Percentiles rank a stretch among this genome's conserved stretches.
These are phyloP conservation scores for Ophiostoma sp. DNA, from an alignment of 2,329 filamentous ascomycete species.

Conservation along the genomic window DNA sequence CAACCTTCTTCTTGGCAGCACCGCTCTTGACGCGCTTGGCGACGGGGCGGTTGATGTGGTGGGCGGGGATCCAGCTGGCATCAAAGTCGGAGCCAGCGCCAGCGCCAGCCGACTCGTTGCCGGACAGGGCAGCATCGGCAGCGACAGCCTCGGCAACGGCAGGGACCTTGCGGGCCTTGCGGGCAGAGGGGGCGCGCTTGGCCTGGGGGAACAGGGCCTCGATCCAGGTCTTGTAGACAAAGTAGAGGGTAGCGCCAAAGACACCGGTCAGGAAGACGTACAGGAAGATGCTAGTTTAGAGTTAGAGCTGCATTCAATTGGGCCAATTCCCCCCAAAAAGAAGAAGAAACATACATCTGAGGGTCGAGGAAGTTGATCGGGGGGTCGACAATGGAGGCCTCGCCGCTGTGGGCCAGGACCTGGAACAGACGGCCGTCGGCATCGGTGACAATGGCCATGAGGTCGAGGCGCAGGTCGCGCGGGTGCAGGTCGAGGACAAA, in stretches of 20 bases:
- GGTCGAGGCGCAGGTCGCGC: constrained; percentile 74
- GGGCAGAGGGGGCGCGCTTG: constrained; percentile 58
- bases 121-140: constrained; percentile 48
- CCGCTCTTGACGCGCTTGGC: constrained; percentile 61
- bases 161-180: constrained; percentile 60
- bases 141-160: constrained; percentile 37
- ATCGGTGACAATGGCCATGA: constrained; percentile 66
- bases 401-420: constrained; percentile 72
- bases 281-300: constrained; percentile 75
- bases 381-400: constrained; percentile 65
- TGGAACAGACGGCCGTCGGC: constrained; percentile 66
- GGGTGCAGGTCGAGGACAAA: constrained; percentile 91
- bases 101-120: constrained; percentile 64
- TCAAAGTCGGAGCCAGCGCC: constrained; percentile 70
- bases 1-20: constrained; percentile 41
- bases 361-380: constrained; percentile 31
- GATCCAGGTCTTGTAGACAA: constrained; percentile 98
- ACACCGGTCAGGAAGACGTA: constrained; percentile 81
- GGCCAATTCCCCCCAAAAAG: too few species aligned
- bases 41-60: constrained; percentile 81
- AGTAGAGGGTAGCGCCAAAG: constrained; percentile 80
- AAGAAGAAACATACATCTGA: constrained; percentile 48
- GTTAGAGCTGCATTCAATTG: not conserved
- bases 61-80: constrained; percentile 86
- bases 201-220: constrained; percentile 91